These are phyloP conservation scores for Miscanthus lutarioriparius DNA, from an alignment of 176 grass and related monocot species.

Conservation along the genomic window DNA sequence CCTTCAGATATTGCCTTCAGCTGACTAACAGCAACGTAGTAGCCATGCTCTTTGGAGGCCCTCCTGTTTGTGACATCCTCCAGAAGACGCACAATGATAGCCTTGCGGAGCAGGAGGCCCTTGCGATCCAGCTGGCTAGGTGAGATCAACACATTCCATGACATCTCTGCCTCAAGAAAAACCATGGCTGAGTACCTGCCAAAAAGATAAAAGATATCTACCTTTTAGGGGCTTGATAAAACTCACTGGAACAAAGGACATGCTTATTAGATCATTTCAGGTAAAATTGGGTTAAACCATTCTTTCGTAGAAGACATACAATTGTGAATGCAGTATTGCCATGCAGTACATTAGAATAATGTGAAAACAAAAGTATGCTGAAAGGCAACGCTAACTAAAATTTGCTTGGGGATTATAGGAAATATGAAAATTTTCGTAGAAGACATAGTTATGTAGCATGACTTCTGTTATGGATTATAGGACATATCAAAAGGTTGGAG, in stretches of 20 bases:
- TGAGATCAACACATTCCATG: slow-evolving; percentile 84
- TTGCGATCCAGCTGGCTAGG: slow-evolving; percentile 64
- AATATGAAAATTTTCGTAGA: background rate
- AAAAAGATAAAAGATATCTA: slow-evolving; percentile 13
- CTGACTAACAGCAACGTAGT: slow-evolving; percentile 68
- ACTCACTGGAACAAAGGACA: slow-evolving; percentile 2
- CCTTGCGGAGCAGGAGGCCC: slow-evolving; percentile 79
- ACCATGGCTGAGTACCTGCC: slow-evolving; percentile 65
- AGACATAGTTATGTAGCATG: background rate
- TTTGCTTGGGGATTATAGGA: too few relatives aligned
- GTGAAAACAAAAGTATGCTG: background rate
- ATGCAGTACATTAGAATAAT: background rate
- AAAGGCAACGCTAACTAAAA: background rate
- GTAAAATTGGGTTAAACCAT: background rate
- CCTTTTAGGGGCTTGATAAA: background rate
- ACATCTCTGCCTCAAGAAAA: slow-evolving; percentile 78
- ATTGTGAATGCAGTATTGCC: background rate
- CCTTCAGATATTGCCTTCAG: slow-evolving; percentile 77
- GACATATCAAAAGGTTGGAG: background rate
- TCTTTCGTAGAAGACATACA: background rate
- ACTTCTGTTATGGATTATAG: background rate
- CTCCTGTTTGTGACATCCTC: slow-evolving; percentile 81
- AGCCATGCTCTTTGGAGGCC: slow-evolving; percentile 95
- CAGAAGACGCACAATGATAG: slow-evolving; percentile 71
- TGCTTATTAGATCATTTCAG: background rate